Base-by-base conservation (phyloP, 768 basidiomycete species). In the Rhizopogon roseolus region DNA sequence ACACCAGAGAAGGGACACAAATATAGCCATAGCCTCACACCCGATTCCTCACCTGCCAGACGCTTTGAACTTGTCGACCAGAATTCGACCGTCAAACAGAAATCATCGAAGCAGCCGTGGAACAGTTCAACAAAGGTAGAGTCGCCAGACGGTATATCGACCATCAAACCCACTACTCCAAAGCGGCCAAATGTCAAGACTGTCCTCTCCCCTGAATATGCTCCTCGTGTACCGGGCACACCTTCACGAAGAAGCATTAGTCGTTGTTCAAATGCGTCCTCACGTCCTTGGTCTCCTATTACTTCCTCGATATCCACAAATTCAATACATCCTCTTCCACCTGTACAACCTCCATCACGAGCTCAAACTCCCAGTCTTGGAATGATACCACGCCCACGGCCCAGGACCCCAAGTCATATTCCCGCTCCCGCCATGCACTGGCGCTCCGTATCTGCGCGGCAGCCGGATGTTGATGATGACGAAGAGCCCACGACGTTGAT, bases 111-210 rank as follows among this genome's bases (percentile, higher is more conserved):
- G 59, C 83, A 82, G 55, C 73, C 69, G 34, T 93, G 91, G 91
- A 93, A 93, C 63, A 78, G 85, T 58, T 93, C 90, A 5, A 92
- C 90, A 1, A 89, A 76, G 62, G 77, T 93, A n/a, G 74, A 82
- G 44, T 32, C 19, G 5, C 59, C 72, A 16, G 85, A 85, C 25
- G 81, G 70, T 7, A 60, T 61, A 39, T 79, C 77, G 28, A 67
- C 67, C 6, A 64, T 79, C 58, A 84, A 80, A 63, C 73, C 71
- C 29, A 69, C 76, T 34, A 76, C 80, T 28, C 75, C 80, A 13
- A 78, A 76, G 61, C 76, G 82, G 36, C 62, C 70, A n/a, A 67
- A 63, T 46, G 69, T 78, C 1, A 80, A 74, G 41, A 84, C 81
- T 36, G 66, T 79, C 16, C 53, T 71, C 39, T 74, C 76, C 4